Conservation (phyloP, 352 stramenopile species). For the Pythium myriotylum region DNA sequence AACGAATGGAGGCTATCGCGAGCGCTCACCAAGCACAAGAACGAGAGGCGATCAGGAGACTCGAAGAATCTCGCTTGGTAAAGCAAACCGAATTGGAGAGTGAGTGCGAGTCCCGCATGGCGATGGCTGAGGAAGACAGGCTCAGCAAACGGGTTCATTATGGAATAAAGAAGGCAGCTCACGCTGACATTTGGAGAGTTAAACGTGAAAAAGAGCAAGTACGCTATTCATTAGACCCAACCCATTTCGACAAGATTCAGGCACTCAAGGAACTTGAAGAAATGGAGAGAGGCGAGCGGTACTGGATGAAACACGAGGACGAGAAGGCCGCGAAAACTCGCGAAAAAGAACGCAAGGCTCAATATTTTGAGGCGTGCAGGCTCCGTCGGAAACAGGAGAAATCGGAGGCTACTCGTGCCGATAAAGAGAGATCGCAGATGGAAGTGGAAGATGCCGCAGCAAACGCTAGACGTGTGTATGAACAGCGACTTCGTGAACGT, state of each 20-base stretch:
- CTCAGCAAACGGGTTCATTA: conserved; percentile 39
- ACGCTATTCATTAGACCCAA: conserved; percentile 54
- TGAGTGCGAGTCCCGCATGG: conserved; percentile 34
- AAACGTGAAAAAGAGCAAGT: conserved; percentile 54
- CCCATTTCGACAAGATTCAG: conserved; percentile 53
- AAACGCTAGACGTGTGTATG: conserved; percentile 8
- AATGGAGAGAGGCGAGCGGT: conserved; percentile 50
- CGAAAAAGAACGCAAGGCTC: conserved; percentile 39
- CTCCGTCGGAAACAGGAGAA: conserved; percentile 36
- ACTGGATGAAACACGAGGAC: conserved; percentile 50
- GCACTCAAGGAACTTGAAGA: conserved; percentile 46
- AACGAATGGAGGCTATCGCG: conserved; percentile 5
- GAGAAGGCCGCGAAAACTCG: conserved; percentile 27
- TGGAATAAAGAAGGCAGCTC: conserved; percentile 38
- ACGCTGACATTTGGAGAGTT: conserved; percentile 40
- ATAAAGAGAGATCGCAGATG: conserved; percentile 43
- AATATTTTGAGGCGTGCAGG: conserved; percentile 46
- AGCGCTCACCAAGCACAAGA: conserved; percentile 14
- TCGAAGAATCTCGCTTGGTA: conserved; percentile 30
- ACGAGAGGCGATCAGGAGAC: conserved; percentile 24
- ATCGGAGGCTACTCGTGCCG: conserved; percentile 33
- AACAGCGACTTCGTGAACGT: conserved; percentile 37
- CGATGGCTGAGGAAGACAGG: conserved; percentile 49
- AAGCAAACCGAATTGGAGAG: conserved; percentile 46
- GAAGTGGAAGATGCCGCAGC: conserved; percentile 43